phyloP scores from a whole-genome alignment of 768 basidiomycete genomes.

The Lentinus tigrinus region DNA sequence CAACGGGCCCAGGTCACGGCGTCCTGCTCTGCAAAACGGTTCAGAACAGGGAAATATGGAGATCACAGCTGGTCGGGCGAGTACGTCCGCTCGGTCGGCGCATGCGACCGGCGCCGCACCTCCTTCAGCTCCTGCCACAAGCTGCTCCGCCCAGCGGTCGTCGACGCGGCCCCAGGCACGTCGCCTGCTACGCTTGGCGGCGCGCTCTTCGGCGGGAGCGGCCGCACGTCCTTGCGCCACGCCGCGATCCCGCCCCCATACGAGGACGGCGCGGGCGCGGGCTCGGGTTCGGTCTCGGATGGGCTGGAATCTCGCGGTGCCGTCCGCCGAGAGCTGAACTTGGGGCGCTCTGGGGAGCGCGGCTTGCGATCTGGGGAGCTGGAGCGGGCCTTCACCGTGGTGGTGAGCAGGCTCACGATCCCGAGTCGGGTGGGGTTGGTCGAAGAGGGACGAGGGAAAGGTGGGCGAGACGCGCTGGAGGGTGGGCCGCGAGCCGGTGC shows the following conservation, averaged over 20 bases:
- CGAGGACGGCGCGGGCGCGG: conserved; percentile 24
- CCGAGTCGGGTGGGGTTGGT: conserved; percentile 30
- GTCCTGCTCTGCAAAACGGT: too few species aligned
- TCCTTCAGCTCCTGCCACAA: conserved; percentile 58
- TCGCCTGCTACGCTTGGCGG: conserved; percentile 31
- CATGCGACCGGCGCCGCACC: conserved; percentile 45
- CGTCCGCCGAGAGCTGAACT: conserved; percentile 32
- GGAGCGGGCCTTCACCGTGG: conserved; percentile 17
- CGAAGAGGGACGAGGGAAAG: conserved; percentile 9
- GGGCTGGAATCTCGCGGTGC: conserved; percentile 37
- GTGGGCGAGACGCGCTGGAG: conserved; percentile 2
- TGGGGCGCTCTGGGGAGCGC: conserved; percentile 25
- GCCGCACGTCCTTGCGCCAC: conserved; percentile 15
- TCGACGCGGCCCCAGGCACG: too few species aligned
- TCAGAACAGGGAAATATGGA: too few species aligned
- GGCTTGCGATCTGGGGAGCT: conserved; percentile 26
- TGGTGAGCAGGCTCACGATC: conserved; percentile 40
- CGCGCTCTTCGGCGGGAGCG: conserved; percentile 17
- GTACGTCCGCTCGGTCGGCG: conserved; percentile 43
- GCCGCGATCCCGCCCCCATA: conserved; percentile 19
- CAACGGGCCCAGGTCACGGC: conserved; percentile 1
- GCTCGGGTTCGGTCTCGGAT: conserved; percentile 12
- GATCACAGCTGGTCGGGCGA: conserved; percentile 23
- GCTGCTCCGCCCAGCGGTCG: conserved; percentile 41
- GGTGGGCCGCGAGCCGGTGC: conserved; percentile 1